These are phyloP conservation scores for Termitomyces titanicus DNA, from an alignment of 768 basidiomycete species.

Conservation along the genomic window DNA sequence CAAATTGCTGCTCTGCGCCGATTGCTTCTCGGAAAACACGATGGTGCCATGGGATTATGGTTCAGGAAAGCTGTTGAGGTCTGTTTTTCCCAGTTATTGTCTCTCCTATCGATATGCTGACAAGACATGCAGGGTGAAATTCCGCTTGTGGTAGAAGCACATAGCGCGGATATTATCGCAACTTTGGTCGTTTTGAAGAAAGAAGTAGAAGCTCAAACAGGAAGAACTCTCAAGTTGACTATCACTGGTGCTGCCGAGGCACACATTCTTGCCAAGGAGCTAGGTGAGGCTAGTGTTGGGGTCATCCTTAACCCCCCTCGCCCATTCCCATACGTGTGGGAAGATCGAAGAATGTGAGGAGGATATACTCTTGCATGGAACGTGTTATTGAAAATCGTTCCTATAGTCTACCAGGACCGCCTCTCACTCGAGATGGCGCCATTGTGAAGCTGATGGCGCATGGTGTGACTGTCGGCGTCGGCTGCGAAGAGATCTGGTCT, in stretches of 20 bases:
- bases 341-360: slow-evolving; percentile 59
- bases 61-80: slow-evolving; percentile 46
- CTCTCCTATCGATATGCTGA: background rate
- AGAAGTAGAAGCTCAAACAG: slow-evolving; percentile 49
- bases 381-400: background rate
- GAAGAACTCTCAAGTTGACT: slow-evolving; percentile 47
- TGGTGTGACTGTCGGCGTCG: slow-evolving; percentile 72
- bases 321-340: slow-evolving; percentile 74
- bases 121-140: slow-evolving; percentile 49
- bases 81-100: slow-evolving; percentile 3
- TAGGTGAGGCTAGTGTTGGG: slow-evolving; percentile 47
- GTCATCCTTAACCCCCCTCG: slow-evolving; percentile 52
- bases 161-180: slow-evolving; percentile 82
- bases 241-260: slow-evolving; percentile 67
- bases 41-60: slow-evolving; percentile 37
- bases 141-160: slow-evolving; percentile 70
- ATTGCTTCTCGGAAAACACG: slow-evolving; percentile 46
- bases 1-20: slow-evolving; percentile 72
- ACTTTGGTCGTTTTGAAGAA: slow-evolving; percentile 67
- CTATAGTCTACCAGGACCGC: slow-evolving; percentile 64
- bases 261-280: slow-evolving; percentile 64
- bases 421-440: slow-evolving; percentile 51
- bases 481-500: slow-evolving; percentile 60
- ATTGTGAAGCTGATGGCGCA: slow-evolving; percentile 61
- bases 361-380: background rate